Conservation (phyloP, 2,329 filamentous ascomycete genomes). For the Alternaria postmessia region DNA sequence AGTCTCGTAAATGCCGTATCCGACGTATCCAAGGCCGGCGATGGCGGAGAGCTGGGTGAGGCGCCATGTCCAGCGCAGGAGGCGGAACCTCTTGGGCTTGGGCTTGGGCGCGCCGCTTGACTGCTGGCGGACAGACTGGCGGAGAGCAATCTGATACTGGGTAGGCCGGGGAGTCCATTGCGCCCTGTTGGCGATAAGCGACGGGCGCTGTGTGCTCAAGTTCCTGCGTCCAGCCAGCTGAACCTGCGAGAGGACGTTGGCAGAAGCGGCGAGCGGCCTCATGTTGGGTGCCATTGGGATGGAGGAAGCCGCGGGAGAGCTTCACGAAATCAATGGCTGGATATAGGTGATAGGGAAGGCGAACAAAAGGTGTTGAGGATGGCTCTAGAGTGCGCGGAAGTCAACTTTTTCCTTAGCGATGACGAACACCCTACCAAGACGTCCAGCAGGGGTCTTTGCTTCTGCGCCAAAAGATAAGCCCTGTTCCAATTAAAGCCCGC, state of each 20-base stretch:
- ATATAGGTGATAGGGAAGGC: constrained; percentile 11
- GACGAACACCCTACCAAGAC: constrained; percentile 25
- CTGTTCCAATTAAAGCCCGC: constrained; percentile 24
- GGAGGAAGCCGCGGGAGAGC: constrained; percentile 13
- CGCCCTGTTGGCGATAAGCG: constrained; percentile 45
- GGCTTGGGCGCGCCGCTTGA: constrained; percentile 43
- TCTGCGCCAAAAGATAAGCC: constrained; percentile 23
- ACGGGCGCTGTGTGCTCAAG: constrained; percentile 46
- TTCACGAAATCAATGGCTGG: constrained; percentile 22
- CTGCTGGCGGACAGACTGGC: constrained; percentile 47
- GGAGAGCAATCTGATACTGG: constrained; percentile 46
- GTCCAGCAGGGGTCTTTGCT: constrained; percentile 14
- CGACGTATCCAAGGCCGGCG: constrained; percentile 73
- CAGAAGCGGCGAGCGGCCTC: constrained; percentile 45
- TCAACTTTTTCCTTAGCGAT: constrained; percentile 44
- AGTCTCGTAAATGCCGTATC: constrained; percentile 83
- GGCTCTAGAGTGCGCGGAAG: constrained; percentile 15
- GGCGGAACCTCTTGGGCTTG: constrained; percentile 62
- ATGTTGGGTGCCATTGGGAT: constrained; percentile 47
- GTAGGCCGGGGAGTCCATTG: constrained; percentile 45
- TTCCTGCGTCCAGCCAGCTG: constrained; percentile 47
- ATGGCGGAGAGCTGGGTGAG: constrained; percentile 78
- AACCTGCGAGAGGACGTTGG: constrained; percentile 41
- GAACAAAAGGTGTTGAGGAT: constrained; percentile 24
- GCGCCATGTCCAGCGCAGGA: constrained; percentile 84